Evolutionary conservation across 1,284 basidiomycete genomes (phyloP).

Genomic region (Inonotus hispidus): DNA sequence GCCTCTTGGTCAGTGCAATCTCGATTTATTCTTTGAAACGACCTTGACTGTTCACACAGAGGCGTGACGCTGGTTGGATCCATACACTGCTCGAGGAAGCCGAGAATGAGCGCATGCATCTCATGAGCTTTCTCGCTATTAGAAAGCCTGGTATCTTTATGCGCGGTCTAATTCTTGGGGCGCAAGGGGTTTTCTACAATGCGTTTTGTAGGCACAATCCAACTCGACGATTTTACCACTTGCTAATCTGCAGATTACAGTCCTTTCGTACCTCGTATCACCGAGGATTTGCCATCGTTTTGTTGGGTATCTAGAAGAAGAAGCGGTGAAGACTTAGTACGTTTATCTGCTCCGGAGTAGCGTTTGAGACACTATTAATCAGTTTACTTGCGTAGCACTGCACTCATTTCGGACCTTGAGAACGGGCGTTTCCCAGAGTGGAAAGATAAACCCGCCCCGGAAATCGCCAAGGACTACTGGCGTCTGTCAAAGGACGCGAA

Average conservation of each 20-base stretch:
- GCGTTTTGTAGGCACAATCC: conserved; percentile 62
- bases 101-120: conserved; percentile 94
- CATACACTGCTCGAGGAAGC: conserved; percentile 86
- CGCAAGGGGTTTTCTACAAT: conserved; percentile 91
- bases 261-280: conserved; percentile 78
- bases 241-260: conserved; percentile 31
- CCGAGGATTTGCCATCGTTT: conserved; percentile 89
- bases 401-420: conserved; percentile 80
- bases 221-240: background rate
- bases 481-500: conserved; percentile 69
- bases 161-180: conserved; percentile 75
- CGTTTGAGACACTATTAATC: background rate
- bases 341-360: background rate
- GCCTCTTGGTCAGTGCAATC: conserved; percentile 61
- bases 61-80: conserved; percentile 86
- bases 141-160: conserved; percentile 75
- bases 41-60: conserved; percentile 36
- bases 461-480: conserved; percentile 95
- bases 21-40: conserved; percentile 10
- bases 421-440: conserved; percentile 86
- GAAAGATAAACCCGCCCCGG: conserved; percentile 71
- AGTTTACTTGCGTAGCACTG: conserved; percentile 45
- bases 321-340: conserved; percentile 87
- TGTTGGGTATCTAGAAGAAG: conserved; percentile 93
- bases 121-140: conserved; percentile 90